Percentiles rank a stretch among this genome's conserved stretches.
phyloP scores from a whole-genome alignment of 2,329 filamentous ascomycete genomes.

The Cladosporium sp. region DNA sequence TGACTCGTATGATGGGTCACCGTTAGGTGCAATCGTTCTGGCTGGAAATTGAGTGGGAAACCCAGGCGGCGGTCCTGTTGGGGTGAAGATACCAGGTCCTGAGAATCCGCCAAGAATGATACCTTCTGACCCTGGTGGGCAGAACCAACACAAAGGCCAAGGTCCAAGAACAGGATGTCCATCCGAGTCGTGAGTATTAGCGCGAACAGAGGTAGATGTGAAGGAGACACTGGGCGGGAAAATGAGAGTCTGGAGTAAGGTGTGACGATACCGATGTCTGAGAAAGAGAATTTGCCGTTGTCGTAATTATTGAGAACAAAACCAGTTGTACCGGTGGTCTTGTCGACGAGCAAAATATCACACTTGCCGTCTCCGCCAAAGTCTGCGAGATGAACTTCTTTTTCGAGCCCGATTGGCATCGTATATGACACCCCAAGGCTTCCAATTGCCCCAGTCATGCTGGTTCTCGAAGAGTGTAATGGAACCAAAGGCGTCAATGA shows the following conservation, averaged over 20 bases:
- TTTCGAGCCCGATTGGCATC: background rate
- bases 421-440: background rate
- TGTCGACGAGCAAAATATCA: conserved; percentile 13
- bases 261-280: conserved; percentile 5
- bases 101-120: background rate
- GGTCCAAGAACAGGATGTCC: background rate
- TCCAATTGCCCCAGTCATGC: conserved; percentile 13
- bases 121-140: background rate
- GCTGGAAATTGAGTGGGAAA: background rate
- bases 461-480: conserved; percentile 13
- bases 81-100: background rate
- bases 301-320: background rate
- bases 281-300: background rate
- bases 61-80: background rate
- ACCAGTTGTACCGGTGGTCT: background rate
- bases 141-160: background rate
- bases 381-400: conserved; percentile 13
- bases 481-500: conserved; percentile 10
- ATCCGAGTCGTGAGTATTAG: background rate
- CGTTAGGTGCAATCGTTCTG: background rate
- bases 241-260: background rate
- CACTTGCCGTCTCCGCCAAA: conserved; percentile 14
- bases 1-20: background rate
- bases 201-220: background rate
- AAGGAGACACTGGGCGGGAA: background rate